Evolutionary conservation across 1,284 basidiomycete species (phyloP), one percentile per base, ranked within the genome.

Genomic region (Omphalotus olearius): DNA sequence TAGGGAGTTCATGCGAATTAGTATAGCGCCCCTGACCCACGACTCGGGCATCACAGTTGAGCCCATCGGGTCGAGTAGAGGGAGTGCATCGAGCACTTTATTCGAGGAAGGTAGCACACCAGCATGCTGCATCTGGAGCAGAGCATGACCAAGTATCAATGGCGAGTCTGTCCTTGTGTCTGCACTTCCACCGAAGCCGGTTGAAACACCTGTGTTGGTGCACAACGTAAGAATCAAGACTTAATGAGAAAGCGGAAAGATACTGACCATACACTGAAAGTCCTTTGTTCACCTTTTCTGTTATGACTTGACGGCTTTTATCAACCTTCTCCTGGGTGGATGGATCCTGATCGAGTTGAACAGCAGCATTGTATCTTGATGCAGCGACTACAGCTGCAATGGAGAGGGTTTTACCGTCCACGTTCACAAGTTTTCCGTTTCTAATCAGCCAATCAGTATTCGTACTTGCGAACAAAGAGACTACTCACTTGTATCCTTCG

Each of bases 11-110:
- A 50, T 43, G 25, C 48, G 85, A 56, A 95, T 78, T 7, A 92
- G 71, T 59, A 94, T 91, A 1, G 92, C 91, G 13, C 88, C 92
- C 46, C 91, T 83, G n/a, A 92, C 91, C 87, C 91, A 93, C 6
- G 89, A 72, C 57, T 90, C 85, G n/a, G 92, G 92, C 87, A 93
- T 91, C 55, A 77, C 82, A 46, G 80, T 79, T 18, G 80, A 79
- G n/a, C 76, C 68, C n/a, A 84, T 64, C 0, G 85, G 83, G 59
- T 87, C 83, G 17, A 76, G 70, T 30, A 88, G 79, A 14, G 88
- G 86, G 10, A 85, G 71, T 5, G 69, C 72, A 35, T 76, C 67
- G 51, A 68, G 69, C 1, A 67, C 63, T 39, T 67, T 62, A 6
- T 71, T 69, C 11, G 63, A 74, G 2, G 82, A 79, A 10, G 82